Conservation (phyloP, 2,329 filamentous ascomycete genomes). For the Tolypocladium ovalisporum region DNA sequence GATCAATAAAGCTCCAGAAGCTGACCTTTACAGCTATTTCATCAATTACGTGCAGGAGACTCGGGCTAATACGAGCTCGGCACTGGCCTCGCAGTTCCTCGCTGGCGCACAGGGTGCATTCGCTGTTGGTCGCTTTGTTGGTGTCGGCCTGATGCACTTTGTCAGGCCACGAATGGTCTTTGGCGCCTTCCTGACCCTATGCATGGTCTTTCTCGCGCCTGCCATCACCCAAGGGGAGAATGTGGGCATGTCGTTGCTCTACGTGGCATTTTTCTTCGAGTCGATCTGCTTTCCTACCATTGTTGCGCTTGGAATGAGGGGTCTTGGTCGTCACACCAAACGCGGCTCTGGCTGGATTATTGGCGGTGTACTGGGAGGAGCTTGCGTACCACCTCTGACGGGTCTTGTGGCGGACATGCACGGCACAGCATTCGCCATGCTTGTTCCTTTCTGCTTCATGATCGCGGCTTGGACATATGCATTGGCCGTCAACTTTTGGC, state of each 20-base stretch:
- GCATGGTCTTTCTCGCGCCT: constrained; percentile 50
- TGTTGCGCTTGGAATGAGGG: constrained; percentile 65
- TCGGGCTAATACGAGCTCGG: constrained; percentile 34
- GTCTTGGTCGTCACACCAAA: constrained; percentile 69
- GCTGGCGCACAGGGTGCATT: constrained; percentile 67
- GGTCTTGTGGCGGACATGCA: constrained; percentile 56
- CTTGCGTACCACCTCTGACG: constrained; percentile 60
- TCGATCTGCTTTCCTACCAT: constrained; percentile 75
- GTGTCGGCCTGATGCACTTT: constrained; percentile 56
- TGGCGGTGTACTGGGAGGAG: constrained; percentile 61
- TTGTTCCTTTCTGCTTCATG: constrained; percentile 53
- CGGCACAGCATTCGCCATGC: constrained; percentile 51
- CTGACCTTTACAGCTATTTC: constrained; percentile 39
- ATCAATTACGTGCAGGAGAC: constrained; percentile 61
- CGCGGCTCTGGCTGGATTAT: constrained; percentile 61
- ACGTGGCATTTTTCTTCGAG: constrained; percentile 66
- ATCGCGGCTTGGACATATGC: constrained; percentile 45
- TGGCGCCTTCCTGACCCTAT: constrained; percentile 50
- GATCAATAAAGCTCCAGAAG: not conserved
- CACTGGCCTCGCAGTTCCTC: constrained; percentile 53
- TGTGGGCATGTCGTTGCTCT: constrained; percentile 49
- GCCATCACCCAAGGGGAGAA: constrained; percentile 34
- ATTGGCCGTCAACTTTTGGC: constrained; percentile 54
- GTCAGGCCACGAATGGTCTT: constrained; percentile 58
- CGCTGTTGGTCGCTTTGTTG: constrained; percentile 60